Evolutionary conservation across 139 green algal species (phyloP), one percentile per base, ranked within the genome.

Genomic region (Auxenochlorella pyrenoidosa): DNA sequence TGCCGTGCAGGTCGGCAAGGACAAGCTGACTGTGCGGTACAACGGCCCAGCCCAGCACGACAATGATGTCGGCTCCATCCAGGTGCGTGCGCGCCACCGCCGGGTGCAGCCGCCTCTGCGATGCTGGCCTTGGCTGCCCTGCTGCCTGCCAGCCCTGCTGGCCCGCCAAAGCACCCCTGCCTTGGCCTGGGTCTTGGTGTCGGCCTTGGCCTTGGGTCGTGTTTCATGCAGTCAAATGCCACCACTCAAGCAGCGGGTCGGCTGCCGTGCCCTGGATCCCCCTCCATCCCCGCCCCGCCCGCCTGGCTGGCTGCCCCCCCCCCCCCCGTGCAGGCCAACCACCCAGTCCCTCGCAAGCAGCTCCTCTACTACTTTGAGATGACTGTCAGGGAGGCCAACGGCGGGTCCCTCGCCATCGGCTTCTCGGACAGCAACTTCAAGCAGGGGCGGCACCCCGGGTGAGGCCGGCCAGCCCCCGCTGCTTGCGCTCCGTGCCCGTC

Each of bases 321-420:
- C 28, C 47, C 6, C 28, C 70, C 32, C 38, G 51, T 54, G 40
- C 94, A 95, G 89, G 92, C 92, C 32, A 96, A 98, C 87, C 88
- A 88, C 19, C 91, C 94, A 2, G 93, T 94, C 19, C 96, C 95
- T 0, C 70, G 76, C 18, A 89, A 92, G 21, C 73, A 75, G 18
- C 78, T 87, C 10, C 32, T 98, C 1, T 98, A 95, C 84, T 99
- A 98, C 85, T 99, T 94, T 76, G 96, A 99, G 88, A 21, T 97
- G 5, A 93, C 85, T 3, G 86, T 98, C 1, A 85, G n/a, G 63
- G 32, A 93, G 34, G 91, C 97, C 60, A 63, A 77, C 28, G 96
- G 96, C 26, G 87, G 95, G 18, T 47, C 58, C 2, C 91, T 94
- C 30, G 89, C 81, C 0, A 95, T 98, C 43, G 96, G 96, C 40